These are phyloP conservation scores for Moesziomyces sp. DNA, from an alignment of 1,284 basidiomycete genomes.

Conservation along the genomic window DNA sequence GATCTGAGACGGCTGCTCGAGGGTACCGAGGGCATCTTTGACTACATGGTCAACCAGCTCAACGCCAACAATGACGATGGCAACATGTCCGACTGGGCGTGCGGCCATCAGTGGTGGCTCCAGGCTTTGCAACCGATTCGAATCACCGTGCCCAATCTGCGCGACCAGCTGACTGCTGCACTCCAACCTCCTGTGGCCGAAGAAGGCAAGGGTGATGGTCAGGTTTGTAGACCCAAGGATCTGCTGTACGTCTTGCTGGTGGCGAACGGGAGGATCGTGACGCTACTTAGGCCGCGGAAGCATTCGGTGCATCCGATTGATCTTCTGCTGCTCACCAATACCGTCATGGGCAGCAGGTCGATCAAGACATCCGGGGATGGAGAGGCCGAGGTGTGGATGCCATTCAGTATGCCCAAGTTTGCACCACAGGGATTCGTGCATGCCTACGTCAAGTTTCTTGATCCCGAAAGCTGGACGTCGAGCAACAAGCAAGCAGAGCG, in stretches of 20 bases:
- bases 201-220: constrained; percentile 6
- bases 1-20: constrained; percentile 85
- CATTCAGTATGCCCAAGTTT: constrained; percentile 94
- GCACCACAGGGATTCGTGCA: constrained; percentile 91
- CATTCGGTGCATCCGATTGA: constrained; percentile 88
- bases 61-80: constrained; percentile 40
- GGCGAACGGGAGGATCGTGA: constrained; percentile 81
- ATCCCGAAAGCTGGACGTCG: constrained; percentile 26
- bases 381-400: constrained; percentile 88
- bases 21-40: constrained; percentile 71
- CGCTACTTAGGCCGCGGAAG: constrained; percentile 86
- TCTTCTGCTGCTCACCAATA: constrained; percentile 68
- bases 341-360: constrained; percentile 73
- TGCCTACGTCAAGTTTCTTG: constrained; percentile 84
- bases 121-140: constrained; percentile 80
- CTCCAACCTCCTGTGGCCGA: constrained; percentile 43
- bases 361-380: constrained; percentile 65
- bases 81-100: constrained; percentile 32
- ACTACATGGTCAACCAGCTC: constrained; percentile 48
- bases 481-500: not conserved
- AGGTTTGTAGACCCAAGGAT: constrained; percentile 74
- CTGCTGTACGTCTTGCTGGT: constrained; percentile 89
- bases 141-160: constrained; percentile 71
- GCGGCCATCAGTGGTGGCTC: constrained; percentile 76
- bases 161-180: constrained; percentile 71